These are phyloP conservation scores for Tetrahymena malaccensis DNA, from an alignment of 73 alveolate genomes.

Conservation along the genomic window DNA sequence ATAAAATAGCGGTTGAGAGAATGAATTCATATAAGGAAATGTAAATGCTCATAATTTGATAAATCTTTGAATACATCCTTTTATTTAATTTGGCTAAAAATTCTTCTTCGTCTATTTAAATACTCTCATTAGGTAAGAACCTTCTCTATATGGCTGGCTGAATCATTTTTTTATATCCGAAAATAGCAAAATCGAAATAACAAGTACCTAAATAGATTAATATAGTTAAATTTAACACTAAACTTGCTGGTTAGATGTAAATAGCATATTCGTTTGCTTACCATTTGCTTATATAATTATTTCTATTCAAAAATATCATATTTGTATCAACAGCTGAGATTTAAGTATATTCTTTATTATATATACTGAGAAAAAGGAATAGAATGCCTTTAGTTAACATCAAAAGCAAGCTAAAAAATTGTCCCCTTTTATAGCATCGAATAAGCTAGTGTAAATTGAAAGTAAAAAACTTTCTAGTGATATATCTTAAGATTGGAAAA, in stretches of 20 bases:
- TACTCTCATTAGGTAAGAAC: not conserved
- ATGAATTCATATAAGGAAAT: not conserved
- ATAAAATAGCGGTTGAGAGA: not conserved
- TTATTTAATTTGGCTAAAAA: too few relatives aligned
- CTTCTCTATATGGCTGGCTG: not conserved
- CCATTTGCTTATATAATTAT: not conserved
- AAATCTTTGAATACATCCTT: not conserved
- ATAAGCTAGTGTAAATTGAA: not conserved
- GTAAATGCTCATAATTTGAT: not conserved
- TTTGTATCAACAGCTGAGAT: not conserved
- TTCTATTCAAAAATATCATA: not conserved
- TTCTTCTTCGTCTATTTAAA: not conserved
- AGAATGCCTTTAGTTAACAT: not conserved
- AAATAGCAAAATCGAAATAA: not conserved
- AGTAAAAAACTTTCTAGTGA: not conserved
- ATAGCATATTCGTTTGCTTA: not conserved
- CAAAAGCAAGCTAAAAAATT: not conserved
- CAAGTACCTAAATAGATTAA: not conserved
- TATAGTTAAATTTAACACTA: not conserved
- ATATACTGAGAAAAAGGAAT: not conserved
- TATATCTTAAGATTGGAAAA: not conserved
- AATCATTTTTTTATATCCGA: not conserved
- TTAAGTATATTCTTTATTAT: not conserved
- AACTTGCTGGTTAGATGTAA: not conserved
- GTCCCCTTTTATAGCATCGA: not conserved